Evolutionary conservation across 2,329 filamentous ascomycete genomes (phyloP), one percentile per base, ranked within the genome.

Genomic region (Gaeumannomyces tritici): DNA sequence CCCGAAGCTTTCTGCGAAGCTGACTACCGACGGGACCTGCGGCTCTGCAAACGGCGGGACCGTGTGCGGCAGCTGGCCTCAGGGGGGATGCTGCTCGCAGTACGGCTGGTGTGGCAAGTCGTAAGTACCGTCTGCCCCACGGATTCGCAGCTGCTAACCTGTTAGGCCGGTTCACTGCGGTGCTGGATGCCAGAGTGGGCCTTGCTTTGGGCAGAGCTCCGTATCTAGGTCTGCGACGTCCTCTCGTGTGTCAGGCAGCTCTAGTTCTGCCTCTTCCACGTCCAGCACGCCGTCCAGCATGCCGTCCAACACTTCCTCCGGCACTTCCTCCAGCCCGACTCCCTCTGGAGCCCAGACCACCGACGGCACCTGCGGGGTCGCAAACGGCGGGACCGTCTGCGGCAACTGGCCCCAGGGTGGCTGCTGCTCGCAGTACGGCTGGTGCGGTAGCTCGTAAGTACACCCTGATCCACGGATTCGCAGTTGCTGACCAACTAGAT

Each of bases 401-500:
- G 60, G 60, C 24, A 61, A 28, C 54, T 61, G 54, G 60, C 29
- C 31, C 1, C 24, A 15, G 54, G 60, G 60, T 29, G 42, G 26
- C 31, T 61, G 60, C 60, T 57, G 60, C 51, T 61, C 60, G 8
- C 13, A 3, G 11, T 61, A 61, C 24, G 60, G 60, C 6, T 61
- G 56, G 26, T 61, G 60, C 15, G 60, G 60, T 42, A 61, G 28
- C 29, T 42, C 51, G 51, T 35, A 13, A 35, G 33, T 35, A 11
- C 15, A 11, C 33, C 15, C 33, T 35, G 2, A 3, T 33, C 31
- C 31, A 33, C 8, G 31, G 31, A 7, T 2, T 12, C 33, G 12
- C 33, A 35, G 8, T 35, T 13, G 4, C 33, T 35, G 33, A 35
- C 33, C 21, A 11, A 42, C 21, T 31, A 26, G 21, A 2, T 15